Percentiles rank a stretch among this genome's conserved stretches.
Evolutionary conservation across 2,329 filamentous ascomycete species (phyloP).

Genomic region (Coleophoma crateriformis): DNA sequence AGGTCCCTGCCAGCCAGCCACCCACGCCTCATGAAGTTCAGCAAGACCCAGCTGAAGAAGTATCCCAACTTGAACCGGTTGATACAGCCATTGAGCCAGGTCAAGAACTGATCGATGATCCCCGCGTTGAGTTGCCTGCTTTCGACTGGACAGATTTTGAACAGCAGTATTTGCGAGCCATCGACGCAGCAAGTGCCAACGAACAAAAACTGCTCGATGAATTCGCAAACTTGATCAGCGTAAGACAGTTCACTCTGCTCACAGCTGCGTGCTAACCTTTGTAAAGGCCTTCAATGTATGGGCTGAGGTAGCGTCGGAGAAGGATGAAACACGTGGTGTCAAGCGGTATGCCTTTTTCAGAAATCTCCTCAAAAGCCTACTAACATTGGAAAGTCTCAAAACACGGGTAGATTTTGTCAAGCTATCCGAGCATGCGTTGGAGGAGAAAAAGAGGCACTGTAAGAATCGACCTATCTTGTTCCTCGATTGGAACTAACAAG

Average conservation of each 20-base stretch:
- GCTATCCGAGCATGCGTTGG: slow-evolving; percentile 64
- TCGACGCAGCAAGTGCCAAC: slow-evolving; percentile 54
- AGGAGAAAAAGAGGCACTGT: slow-evolving; percentile 78
- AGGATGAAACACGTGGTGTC: slow-evolving; percentile 71
- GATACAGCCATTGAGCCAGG: no score
- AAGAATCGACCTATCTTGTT: slow-evolving; percentile 5
- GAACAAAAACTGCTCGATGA: slow-evolving; percentile 64
- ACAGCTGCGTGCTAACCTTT: not conserved
- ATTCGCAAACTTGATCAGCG: slow-evolving; percentile 57
- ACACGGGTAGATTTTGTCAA: slow-evolving; percentile 75
- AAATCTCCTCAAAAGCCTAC: slow-evolving; percentile 1
- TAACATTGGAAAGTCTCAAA: slow-evolving; percentile 50
- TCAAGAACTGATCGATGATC: not conserved
- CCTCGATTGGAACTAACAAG: slow-evolving; percentile 11
- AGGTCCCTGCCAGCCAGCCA: not conserved
- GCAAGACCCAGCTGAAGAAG: not conserved
- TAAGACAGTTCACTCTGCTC: not conserved
- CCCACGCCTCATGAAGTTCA: no score
- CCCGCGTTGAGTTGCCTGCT: slow-evolving; percentile 18
- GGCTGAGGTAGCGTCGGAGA: slow-evolving; percentile 64
- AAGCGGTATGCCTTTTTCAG: slow-evolving; percentile 53
- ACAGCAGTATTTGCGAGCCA: slow-evolving; percentile 58
- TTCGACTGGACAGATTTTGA: slow-evolving; percentile 81
- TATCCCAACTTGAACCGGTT: no score
- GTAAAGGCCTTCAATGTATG: slow-evolving; percentile 72